Percentiles rank a stretch among this genome's conserved stretches.
Conservation (phyloP, 805 yeast species). For the Ogataea chonburiensis region DNA sequence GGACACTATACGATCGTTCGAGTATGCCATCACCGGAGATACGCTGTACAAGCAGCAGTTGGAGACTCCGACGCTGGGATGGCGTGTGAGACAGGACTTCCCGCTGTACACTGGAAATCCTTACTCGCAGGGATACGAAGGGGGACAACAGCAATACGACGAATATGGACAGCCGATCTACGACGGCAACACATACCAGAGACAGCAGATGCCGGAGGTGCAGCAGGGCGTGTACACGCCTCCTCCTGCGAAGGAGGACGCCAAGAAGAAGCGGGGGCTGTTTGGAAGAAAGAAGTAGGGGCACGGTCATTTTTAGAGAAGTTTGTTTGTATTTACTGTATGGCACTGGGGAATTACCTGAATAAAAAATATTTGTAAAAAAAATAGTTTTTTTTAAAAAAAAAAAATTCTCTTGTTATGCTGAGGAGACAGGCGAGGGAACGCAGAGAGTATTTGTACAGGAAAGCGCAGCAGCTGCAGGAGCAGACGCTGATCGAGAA, state of each 20-base stretch:
- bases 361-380: slow-evolving; percentile 1
- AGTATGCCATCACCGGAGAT: slow-evolving; percentile 93
- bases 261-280: slow-evolving; percentile 73
- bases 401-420: too few relatives aligned
- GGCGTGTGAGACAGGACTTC: slow-evolving; percentile 82
- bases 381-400: slow-evolving; percentile 5
- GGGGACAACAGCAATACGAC: slow-evolving; percentile 33
- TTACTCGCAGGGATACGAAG: slow-evolving; percentile 29
- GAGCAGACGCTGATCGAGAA: slow-evolving; percentile 84
- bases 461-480: slow-evolving; percentile 85
- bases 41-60: slow-evolving; percentile 71
- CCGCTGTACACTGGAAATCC: slow-evolving; percentile 48
- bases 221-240: slow-evolving; percentile 44
- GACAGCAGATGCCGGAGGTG: slow-evolving; percentile 11
- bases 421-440: slow-evolving; percentile 94
- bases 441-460: slow-evolving; percentile 87
- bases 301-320: too few relatives aligned
- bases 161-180: slow-evolving; percentile 40
- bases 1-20: slow-evolving; percentile 92
- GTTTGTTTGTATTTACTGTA: too few relatives aligned
- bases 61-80: slow-evolving; percentile 77
- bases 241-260: slow-evolving; percentile 43
- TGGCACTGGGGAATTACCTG: too few relatives aligned
- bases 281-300: slow-evolving; percentile 65
- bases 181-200: slow-evolving; percentile 29